Evolutionary conservation across 495 filamentous ascomycete species (phyloP), one percentile per base, ranked within the genome.

Genomic region (Aspergillus biplanus): DNA sequence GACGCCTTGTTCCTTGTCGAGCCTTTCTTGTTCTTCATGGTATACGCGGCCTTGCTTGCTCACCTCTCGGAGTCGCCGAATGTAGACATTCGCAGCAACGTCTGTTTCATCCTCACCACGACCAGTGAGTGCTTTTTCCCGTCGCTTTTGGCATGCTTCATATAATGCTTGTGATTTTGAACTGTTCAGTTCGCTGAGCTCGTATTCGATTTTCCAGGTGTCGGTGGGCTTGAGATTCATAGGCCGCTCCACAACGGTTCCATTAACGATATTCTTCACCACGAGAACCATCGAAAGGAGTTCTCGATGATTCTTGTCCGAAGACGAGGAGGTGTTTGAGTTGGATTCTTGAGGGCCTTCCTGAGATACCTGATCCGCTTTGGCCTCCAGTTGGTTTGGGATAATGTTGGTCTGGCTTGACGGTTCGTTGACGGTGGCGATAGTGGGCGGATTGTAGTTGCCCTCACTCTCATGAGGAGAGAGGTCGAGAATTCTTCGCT

Each of bases 141-240:
- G 85, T 2, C 90, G 81, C 2, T 58, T 56, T 61, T 83, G 78
- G 33, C 81, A 73, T 52, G 71, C 69, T 15, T 77, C 31, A 65
- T 90, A 92, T 33, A 87, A 67, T 0, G 31, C 71, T 31, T 72
- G 65, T 3, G 82, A 84, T 4, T 71, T 53, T 0, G 56, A 21
- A 0, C 66, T 61, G 0, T 67, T 39, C 2, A 88, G 66, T 68
- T 95, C 90, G 49, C 80, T 74, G 34, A 97, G 71, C 31, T 85
- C 79, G 73, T 96, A 97, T 59, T 96, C 87, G 44, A 97, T 75
- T 0, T 74, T 73, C 94, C 95, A 99, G 2, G 76, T 72, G 64
- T 93, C 85, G 0, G 64, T 12, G 13, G 74, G 52, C 0, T 34
- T 65, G 47, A 96, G 71, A 1, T 80, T 52, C 1, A 71, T 54